Conservation (phyloP, 768 basidiomycete genomes). For the Pulveroboletus sp. region DNA sequence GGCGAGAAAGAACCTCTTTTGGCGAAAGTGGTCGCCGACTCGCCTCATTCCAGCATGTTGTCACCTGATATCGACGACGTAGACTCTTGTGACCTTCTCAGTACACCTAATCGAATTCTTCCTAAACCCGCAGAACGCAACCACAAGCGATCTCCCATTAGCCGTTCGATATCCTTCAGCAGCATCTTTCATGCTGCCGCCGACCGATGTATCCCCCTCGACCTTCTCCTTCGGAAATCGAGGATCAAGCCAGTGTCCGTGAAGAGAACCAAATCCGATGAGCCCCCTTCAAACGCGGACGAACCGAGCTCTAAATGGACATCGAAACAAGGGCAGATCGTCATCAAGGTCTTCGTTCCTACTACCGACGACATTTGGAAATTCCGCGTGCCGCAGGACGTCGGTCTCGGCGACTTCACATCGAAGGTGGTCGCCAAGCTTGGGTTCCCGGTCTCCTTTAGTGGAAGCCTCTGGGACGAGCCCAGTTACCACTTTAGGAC, state of each 20-base stretch:
- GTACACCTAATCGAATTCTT: too few species aligned
- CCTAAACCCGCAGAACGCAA: background rate
- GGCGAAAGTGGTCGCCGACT: conserved; percentile 6
- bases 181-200: conserved; percentile 12
- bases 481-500: conserved; percentile 29
- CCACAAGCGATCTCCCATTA: conserved; percentile 13
- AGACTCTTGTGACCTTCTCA: too few species aligned
- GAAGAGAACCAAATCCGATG: background rate
- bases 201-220: conserved; percentile 15
- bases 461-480: conserved; percentile 29
- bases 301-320: conserved; percentile 26
- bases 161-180: conserved; percentile 14
- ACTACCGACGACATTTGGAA: conserved; percentile 40
- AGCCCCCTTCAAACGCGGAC: background rate
- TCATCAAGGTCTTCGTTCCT: conserved; percentile 39
- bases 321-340: conserved; percentile 32
- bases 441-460: conserved; percentile 34
- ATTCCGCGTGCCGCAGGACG: conserved; percentile 32
- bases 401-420: conserved; percentile 30
- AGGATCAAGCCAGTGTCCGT: conserved; percentile 3
- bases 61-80: conserved; percentile 14
- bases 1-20: conserved; percentile 5
- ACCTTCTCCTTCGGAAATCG: conserved; percentile 14
- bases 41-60: conserved; percentile 12
- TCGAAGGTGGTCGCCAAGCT: conserved; percentile 33